Evolutionary conservation across 2,329 filamentous ascomycete species (phyloP).

Genomic region (Aspergillus pseudoterreus): DNA sequence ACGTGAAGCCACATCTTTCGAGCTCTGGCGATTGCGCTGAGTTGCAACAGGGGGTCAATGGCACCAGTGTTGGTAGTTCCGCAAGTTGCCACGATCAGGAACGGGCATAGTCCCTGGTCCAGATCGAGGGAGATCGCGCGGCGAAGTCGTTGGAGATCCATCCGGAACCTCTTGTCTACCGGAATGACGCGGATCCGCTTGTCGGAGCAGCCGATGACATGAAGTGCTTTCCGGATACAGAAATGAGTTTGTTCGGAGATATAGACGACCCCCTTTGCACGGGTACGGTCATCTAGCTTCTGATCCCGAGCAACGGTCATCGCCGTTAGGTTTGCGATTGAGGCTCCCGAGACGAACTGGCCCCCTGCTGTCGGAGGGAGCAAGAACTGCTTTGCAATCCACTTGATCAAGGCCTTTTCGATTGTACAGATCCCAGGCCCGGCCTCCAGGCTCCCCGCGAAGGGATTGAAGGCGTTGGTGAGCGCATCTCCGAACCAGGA

Average conservation of each 20-base stretch:
- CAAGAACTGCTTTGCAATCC: background rate
- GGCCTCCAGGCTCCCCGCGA: background rate
- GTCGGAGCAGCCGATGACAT: slow-evolving; percentile 10
- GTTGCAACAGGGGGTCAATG: slow-evolving; percentile 16
- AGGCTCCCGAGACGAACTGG: slow-evolving; percentile 17
- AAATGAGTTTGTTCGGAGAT: slow-evolving; percentile 17
- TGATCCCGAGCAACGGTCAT: slow-evolving; percentile 17
- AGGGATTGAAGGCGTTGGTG: background rate
- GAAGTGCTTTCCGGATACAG: slow-evolving; percentile 11
- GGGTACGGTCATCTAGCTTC: background rate
- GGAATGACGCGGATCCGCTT: slow-evolving; percentile 11
- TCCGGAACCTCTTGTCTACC: slow-evolving; percentile 11
- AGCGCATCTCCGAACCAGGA: background rate
- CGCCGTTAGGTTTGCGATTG: slow-evolving; percentile 20
- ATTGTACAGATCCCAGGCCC: background rate
- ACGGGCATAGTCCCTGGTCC: slow-evolving; percentile 3
- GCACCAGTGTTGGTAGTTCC: slow-evolving; percentile 17
- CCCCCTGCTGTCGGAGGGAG: slow-evolving; percentile 9
- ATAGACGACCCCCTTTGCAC: slow-evolving; percentile 11
- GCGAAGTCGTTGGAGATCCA: slow-evolving; percentile 1
- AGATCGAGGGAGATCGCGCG: slow-evolving; percentile 4
- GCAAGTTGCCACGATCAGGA: slow-evolving; percentile 14
- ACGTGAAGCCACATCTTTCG: slow-evolving; percentile 20
- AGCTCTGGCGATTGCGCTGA: slow-evolving; percentile 6
- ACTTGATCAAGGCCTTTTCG: background rate